phyloP scores from a whole-genome alignment of 2,329 filamentous ascomycete species.

The Diaporthe eres region DNA sequence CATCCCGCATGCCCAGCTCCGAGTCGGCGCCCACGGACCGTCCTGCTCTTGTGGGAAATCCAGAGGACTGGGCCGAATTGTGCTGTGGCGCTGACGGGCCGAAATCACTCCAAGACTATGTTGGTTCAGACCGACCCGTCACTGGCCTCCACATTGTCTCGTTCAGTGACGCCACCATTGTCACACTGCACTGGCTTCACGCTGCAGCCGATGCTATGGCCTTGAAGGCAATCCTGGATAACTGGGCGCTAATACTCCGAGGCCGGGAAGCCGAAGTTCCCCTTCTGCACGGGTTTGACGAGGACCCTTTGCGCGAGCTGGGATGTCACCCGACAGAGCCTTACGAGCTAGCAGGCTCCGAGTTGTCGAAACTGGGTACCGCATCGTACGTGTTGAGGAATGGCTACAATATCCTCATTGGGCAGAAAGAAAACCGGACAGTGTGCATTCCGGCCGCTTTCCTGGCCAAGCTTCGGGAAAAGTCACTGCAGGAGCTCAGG shows the following conservation, averaged over 20 bases:
- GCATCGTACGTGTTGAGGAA: constrained; percentile 49
- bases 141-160: constrained; percentile 59
- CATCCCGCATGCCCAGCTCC: constrained; percentile 48
- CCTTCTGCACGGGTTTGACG: constrained; percentile 46
- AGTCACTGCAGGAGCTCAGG: constrained; percentile 48
- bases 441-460: constrained; percentile 53
- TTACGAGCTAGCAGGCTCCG: constrained; percentile 43
- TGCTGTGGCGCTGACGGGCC: constrained; percentile 45
- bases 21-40: constrained; percentile 36
- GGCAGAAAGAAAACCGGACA: constrained; percentile 52
- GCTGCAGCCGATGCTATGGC: constrained; percentile 59
- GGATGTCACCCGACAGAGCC: constrained; percentile 46
- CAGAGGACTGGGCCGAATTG: constrained; percentile 45
- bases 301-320: constrained; percentile 51
- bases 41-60: constrained; percentile 48
- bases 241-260: constrained; percentile 57
- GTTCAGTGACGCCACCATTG: constrained; percentile 59
- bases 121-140: constrained; percentile 55
- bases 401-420: constrained; percentile 46
- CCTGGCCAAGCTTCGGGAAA: constrained; percentile 46
- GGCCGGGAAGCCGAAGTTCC: constrained; percentile 54
- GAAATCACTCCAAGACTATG: constrained; percentile 52
- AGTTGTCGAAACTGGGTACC: constrained; percentile 45
- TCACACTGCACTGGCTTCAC: constrained; percentile 59
- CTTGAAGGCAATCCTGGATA: constrained; percentile 53